Base-by-base conservation (phyloP, 495 filamentous ascomycete genomes). In the Talaromyces trachyspermus region DNA sequence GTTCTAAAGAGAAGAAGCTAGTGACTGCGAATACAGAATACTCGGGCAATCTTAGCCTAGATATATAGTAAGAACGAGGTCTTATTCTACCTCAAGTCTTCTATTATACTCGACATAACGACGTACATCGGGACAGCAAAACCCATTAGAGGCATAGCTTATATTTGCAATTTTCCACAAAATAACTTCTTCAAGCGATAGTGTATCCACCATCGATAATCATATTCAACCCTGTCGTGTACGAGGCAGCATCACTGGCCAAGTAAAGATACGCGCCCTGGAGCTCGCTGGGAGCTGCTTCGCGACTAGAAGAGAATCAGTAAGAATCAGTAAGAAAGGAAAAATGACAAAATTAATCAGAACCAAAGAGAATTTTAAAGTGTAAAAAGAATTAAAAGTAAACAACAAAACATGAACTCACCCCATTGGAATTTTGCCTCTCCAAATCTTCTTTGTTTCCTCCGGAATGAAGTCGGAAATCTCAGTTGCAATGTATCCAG, bases 401-500 rank as follows among this genome's bases (percentile, higher is more conserved):
- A 30, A 30, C n/a, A n/a, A n/a, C n/a, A 30, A 6, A 30, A 6
- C 27, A 20, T 33, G 2, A 7, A 57, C 57, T 36, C 26, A 65
- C 64, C 24, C 61, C 65, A 29, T 66, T 62, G 66, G 63, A 38
- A 61, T 55, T 55, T 59, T 57, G 12, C 46, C 50, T 23, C 50
- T 33, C 56, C 57, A 62, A 29, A 57, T 55, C 11, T 57, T 51
- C 6, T 37, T 45, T 49, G 50, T 50, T 19, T 60, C 61, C 38
- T 51, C 7, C 2, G 54, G 50, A 33, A 26, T 68, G 27, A 85
- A 85, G 54, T 95, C 85, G 40, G 52, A 52, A 38, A 62, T 65
- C 55, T 88, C 88, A 0, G 88, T 95, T 19, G 76, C 78, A 50
- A 95, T 92, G 61, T 92, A 95, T 4, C 89, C 89, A 1, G 89